phyloP scores from a whole-genome alignment of 176 grass and related monocot genomes.

The Oryza longistaminata region DNA sequence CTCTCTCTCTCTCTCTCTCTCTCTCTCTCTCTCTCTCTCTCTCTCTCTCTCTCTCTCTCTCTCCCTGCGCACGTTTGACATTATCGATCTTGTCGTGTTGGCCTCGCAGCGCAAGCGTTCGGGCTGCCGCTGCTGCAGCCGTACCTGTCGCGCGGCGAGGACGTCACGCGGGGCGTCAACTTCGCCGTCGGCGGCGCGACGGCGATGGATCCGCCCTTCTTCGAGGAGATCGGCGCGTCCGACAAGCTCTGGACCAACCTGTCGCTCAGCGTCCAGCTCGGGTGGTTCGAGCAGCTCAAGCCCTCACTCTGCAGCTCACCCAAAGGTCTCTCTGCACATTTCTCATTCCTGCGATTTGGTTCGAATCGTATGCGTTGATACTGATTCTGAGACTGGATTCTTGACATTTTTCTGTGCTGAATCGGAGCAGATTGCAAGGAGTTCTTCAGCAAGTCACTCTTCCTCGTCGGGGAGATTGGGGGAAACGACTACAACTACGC shows the following conservation, averaged over 20 bases:
- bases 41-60: slow-evolving; percentile 5
- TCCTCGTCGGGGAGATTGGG: slow-evolving; percentile 86
- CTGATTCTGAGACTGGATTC: not conserved
- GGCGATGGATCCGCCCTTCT: slow-evolving; percentile 73
- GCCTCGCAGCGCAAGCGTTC: slow-evolving; percentile 65
- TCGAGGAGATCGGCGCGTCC: slow-evolving; percentile 57
- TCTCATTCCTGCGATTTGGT: not conserved
- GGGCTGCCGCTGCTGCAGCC: slow-evolving; percentile 74
- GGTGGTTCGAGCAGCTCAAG: slow-evolving; percentile 76
- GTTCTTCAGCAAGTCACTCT: slow-evolving; percentile 69
- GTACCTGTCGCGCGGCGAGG: slow-evolving; percentile 47
- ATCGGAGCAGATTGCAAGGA: slow-evolving; percentile 57
- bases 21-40: not conserved
- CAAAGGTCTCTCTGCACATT: slow-evolving; percentile 36
- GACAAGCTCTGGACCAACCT: slow-evolving; percentile 63
- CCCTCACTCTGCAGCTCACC: slow-evolving; percentile 67
- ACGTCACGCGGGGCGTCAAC: slow-evolving; percentile 69
- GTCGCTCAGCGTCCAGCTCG: slow-evolving; percentile 67
- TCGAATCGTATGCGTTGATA: not conserved
- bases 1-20: slow-evolving; percentile 5
- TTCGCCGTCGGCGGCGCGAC: slow-evolving; percentile 87
- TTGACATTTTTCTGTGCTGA: not conserved
- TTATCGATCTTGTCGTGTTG: not conserved
- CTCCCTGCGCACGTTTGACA: too few relatives aligned
- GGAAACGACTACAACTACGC: slow-evolving; percentile 91